Conservation (phyloP, 139 green algal species). For the Desmodesmus armatus region DNA sequence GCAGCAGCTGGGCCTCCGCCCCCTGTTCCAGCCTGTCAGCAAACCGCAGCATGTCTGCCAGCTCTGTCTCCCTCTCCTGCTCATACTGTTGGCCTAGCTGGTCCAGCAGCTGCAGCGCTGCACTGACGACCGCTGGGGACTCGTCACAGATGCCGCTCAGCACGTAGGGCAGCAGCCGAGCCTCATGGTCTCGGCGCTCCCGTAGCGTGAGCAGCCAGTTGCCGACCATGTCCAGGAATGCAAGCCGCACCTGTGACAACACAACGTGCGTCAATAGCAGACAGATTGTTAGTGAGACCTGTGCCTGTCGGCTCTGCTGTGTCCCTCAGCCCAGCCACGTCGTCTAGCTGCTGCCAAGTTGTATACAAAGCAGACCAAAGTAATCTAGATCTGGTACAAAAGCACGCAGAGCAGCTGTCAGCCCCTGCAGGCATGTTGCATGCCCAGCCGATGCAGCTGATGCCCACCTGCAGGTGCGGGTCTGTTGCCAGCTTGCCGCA, state of each 20-base stretch:
- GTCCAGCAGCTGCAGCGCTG: conserved; percentile 53
- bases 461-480: conserved; percentile 57
- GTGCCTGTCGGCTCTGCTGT: neutral
- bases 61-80: conserved; percentile 32
- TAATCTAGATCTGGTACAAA: neutral
- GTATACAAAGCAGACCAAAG: neutral
- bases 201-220: conserved; percentile 75
- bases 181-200: conserved; percentile 76
- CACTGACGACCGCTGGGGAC: conserved; percentile 39
- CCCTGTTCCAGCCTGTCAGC: neutral
- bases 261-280: neutral
- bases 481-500: conserved; percentile 77
- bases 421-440: neutral
- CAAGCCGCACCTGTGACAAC: conserved; percentile 63
- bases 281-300: neutral
- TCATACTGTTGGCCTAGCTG: conserved; percentile 61
- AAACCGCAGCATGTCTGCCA: conserved; percentile 14
- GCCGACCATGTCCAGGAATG: conserved; percentile 65
- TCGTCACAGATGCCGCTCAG: conserved; percentile 72
- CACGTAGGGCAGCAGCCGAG: conserved; percentile 77
- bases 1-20: neutral
- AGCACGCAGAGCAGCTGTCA: neutral
- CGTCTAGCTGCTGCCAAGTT: neutral
- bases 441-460: too few species aligned
- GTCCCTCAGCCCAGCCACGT: neutral